Percentiles rank a stretch among this genome's conserved stretches.
phyloP scores from a whole-genome alignment of 306 rosid genomes.

The Cucurbita pepo region DNA sequence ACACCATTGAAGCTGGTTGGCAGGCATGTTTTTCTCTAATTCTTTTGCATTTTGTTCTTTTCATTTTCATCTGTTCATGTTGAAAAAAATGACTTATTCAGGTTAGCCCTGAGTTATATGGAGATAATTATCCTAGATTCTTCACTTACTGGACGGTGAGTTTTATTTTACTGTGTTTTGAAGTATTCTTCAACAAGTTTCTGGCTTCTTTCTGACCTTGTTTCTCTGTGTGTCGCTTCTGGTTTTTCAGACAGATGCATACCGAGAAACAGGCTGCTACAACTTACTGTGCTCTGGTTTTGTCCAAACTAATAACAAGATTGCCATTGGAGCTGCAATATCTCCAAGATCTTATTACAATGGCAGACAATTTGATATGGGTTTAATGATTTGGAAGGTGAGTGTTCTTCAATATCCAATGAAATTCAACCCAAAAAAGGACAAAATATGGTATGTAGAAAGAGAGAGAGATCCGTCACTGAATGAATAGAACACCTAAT shows the following conservation, averaged over 20 bases:
- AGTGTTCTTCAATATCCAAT: slow-evolving; percentile 6
- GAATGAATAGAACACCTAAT: background rate
- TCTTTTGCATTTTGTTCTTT: background rate
- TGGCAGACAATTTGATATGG: slow-evolving; percentile 89
- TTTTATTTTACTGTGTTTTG: background rate
- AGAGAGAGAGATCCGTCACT: background rate
- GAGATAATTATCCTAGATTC: slow-evolving; percentile 87
- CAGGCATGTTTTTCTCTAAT: slow-evolving; percentile 43
- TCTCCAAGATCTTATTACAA: slow-evolving; percentile 70
- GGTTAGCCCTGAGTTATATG: slow-evolving; percentile 96
- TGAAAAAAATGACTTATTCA: slow-evolving; percentile 12
- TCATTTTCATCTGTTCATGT: background rate
- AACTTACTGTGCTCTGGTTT: slow-evolving; percentile 92
- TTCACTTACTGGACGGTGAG: slow-evolving; percentile 99
- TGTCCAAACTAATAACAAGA: slow-evolving; percentile 83
- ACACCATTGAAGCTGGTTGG: slow-evolving; percentile 99
- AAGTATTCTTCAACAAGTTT: background rate
- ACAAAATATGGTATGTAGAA: background rate
- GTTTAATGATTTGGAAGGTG: slow-evolving; percentile 96
- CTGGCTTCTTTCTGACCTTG: background rate
- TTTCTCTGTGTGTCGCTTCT: background rate
- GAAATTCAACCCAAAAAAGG: background rate
- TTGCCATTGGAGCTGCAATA: slow-evolving; percentile 96
- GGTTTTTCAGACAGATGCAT: slow-evolving; percentile 72
- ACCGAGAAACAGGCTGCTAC: slow-evolving; percentile 96